Base-by-base conservation (phyloP, 176 grass and related monocot species). In the Avena sativa region DNA sequence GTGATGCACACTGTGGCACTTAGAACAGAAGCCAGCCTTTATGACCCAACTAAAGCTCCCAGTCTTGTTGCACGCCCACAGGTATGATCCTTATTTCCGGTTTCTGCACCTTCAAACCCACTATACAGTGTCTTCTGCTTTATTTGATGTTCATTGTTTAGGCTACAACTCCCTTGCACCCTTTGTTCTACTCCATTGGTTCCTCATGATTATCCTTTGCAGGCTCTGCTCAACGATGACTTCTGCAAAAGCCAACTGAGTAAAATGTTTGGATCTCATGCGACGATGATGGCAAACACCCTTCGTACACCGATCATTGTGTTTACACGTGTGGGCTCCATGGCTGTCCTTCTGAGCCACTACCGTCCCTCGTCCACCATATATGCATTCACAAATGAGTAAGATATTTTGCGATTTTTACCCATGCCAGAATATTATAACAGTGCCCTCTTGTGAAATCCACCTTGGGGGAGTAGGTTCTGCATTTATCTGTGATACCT, bases 301-400 rank as follows among this genome's bases (percentile, higher is more conserved):
- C 94, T 96, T 8, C 11, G 83, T 17, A 99, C 94, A 26, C 87
- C 92, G 26, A 94, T 96, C 43, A 93, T 99, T 81, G 97, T 99
- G 85, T 99, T 99, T 91, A 99, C 97, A 89, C 94, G 87, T 77
- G 96, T 92, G 12, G 94, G 97, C 46, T 99, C 92, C 80, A 99
- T 99, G 97, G 94, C 92, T 62, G 87, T 93, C 48, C 94, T 99
- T 69, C 82, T 99, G 43, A 99, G 97, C 91, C 94, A 99, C 78
- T 99, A 94, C 64, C 92, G 94, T 5, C 97, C 97, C 28, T 91
- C 77, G 1, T 94, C 88, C 79, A 94, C 91, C 21, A 93, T 99
- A 75, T 96, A 94, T 86, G 97, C 97, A 71, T 99, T 99, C 86
- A 96, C 94, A 50, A 94, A 99, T 62, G 89, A 99, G 97, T 99